These are phyloP conservation scores for Achaetomium macrosporum DNA, from an alignment of 2,329 filamentous ascomycete species.

Conservation along the genomic window DNA sequence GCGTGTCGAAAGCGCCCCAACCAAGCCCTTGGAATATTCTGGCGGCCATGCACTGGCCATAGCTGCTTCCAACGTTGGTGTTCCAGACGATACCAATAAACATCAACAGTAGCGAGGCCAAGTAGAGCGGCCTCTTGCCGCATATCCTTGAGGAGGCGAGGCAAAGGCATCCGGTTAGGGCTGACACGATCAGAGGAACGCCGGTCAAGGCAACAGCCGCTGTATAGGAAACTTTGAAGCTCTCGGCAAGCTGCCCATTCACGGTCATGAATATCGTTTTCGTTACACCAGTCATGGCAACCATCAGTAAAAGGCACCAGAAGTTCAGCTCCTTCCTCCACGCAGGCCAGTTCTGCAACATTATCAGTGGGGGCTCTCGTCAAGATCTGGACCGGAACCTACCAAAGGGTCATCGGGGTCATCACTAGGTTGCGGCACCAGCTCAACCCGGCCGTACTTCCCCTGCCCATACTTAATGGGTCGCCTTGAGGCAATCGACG, in stretches of 20 bases:
- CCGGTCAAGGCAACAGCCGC: conserved; percentile 46
- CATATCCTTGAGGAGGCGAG: conserved; percentile 40
- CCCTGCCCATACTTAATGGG: conserved; percentile 45
- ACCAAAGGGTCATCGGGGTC: conserved; percentile 50
- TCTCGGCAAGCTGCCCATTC: conserved; percentile 38
- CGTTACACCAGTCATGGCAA: conserved; percentile 43
- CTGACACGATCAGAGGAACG: conserved; percentile 46
- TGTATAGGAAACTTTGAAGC: conserved; percentile 42
- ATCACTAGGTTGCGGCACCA: conserved; percentile 51
- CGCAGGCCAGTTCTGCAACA: conserved; percentile 47
- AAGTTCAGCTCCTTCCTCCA: conserved; percentile 51
- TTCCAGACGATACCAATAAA: conserved; percentile 49
- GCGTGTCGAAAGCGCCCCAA: conserved; percentile 54
- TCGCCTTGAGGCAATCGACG: conserved; percentile 30
- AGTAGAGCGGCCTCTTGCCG: conserved; percentile 50
- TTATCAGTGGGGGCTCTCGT: conserved; percentile 7
- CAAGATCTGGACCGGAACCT: conserved; percentile 20
- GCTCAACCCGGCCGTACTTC: conserved; percentile 38
- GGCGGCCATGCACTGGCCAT: conserved; percentile 44
- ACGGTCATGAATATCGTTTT: conserved; percentile 50
- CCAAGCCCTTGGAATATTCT: conserved; percentile 51
- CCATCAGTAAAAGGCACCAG: conserved; percentile 40
- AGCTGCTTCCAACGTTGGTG: conserved; percentile 36
- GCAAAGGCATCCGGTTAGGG: conserved; percentile 39
- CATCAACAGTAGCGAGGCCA: conserved; percentile 40